phyloP scores from a whole-genome alignment of 371 early-diverging fungal genomes.

The Syncephalastrum contaminatum region DNA sequence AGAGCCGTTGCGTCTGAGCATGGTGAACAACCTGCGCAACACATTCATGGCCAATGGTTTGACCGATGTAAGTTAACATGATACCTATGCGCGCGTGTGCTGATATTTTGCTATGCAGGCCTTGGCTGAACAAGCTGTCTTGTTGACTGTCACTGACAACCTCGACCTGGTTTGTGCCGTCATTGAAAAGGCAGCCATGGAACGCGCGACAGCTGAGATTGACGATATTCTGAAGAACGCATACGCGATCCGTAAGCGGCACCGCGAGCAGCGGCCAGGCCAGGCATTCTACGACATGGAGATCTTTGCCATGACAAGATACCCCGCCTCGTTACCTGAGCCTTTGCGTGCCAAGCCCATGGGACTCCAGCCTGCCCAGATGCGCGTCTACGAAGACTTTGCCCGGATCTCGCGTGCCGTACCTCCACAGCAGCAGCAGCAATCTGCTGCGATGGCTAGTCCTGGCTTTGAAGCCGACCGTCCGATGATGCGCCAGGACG shows the following conservation, averaged over 20 bases:
- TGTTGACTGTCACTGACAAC: constrained; percentile 84
- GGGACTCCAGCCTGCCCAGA: constrained; percentile 75
- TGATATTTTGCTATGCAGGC: constrained; percentile 21
- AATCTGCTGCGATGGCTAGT: too few species aligned
- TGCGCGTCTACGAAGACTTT: constrained; percentile 79
- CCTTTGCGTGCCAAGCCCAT: constrained; percentile 78
- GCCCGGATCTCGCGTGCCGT: constrained; percentile 48
- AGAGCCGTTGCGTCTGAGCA: constrained; percentile 88
- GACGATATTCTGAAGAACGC: constrained; percentile 74
- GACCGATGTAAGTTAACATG: constrained; percentile 58
- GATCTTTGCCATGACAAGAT: constrained; percentile 71
- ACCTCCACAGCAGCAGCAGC: constrained; percentile 11
- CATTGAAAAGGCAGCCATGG: constrained; percentile 94
- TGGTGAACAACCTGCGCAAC: constrained; percentile 75
- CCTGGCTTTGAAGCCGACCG: constrained; percentile 9
- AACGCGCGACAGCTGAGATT: constrained; percentile 86
- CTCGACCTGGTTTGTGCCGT: constrained; percentile 88
- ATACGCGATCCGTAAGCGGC: constrained; percentile 75
- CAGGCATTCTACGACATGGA: constrained; percentile 90
- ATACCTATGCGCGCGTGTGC: not conserved
- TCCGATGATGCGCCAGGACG: constrained; percentile 10
- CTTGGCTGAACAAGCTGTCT: constrained; percentile 79
- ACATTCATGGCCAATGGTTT: constrained; percentile 81
- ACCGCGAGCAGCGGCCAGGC: constrained; percentile 82
- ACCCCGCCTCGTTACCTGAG: constrained; percentile 85